A percentile compares a stretch with the other conserved stretches of the same genome.
phyloP scores from a whole-genome alignment of 78 protist species.

The Diacronema lutheri region DNA sequence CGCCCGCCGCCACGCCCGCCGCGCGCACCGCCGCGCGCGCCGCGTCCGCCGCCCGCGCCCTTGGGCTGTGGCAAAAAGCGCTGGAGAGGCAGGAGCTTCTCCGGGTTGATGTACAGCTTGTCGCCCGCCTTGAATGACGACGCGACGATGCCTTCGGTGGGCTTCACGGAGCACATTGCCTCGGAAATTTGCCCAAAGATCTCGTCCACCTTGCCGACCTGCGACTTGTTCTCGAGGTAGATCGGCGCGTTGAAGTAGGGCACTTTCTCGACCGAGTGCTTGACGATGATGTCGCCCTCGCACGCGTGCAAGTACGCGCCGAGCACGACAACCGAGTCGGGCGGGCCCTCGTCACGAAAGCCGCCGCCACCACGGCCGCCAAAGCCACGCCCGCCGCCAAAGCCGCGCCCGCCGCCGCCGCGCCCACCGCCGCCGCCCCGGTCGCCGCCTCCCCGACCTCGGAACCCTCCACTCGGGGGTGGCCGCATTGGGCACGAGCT shows the following conservation, averaged over 20 bases:
- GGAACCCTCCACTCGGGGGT: no score
- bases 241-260: slow-evolving; percentile 67
- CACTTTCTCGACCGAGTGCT: slow-evolving; percentile 22
- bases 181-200: slow-evolving; percentile 56
- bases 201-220: slow-evolving; percentile 68
- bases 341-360: slow-evolving; percentile 11
- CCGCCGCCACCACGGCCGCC: neutral
- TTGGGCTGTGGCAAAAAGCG: slow-evolving; percentile 55
- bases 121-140: slow-evolving; percentile 42
- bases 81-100: slow-evolving; percentile 57
- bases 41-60: slow-evolving; percentile 6
- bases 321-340: slow-evolving; percentile 13
- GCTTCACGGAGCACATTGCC: slow-evolving; percentile 45
- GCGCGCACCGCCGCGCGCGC: neutral
- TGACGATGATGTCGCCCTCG: slow-evolving; percentile 61
- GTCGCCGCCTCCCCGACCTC: no score
- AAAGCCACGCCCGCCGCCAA: neutral
- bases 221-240: slow-evolving; percentile 58
- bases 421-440: no score
- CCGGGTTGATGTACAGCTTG: slow-evolving; percentile 51
- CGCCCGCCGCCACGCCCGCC: neutral
- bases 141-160: slow-evolving; percentile 46
- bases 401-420: no score
- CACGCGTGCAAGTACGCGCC: slow-evolving; percentile 38
- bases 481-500: no score